Evolutionary conservation across 768 basidiomycete species (phyloP).

Genomic region (Suillus fuscotomentosus): DNA sequence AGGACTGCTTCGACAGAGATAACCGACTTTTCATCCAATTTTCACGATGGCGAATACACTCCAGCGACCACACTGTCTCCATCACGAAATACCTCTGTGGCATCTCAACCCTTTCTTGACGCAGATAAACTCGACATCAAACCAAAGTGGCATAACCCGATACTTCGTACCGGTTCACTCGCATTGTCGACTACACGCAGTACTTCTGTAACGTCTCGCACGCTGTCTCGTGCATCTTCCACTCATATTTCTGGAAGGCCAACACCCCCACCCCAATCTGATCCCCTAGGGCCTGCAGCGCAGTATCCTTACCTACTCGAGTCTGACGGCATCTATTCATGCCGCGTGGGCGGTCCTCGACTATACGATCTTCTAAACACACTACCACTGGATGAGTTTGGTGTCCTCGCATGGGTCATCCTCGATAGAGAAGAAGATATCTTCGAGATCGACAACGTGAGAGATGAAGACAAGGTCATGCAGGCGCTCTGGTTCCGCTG

Average conservation of each 20-base stretch:
- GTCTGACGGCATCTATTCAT: conserved; percentile 54
- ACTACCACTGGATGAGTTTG: conserved; percentile 59
- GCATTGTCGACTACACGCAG: background rate
- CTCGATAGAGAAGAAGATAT: conserved; percentile 75
- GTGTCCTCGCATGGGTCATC: conserved; percentile 67
- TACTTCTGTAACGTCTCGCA: conserved; percentile 8
- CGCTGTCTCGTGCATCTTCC: conserved; percentile 9
- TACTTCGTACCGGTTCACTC: background rate
- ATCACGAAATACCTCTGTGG: background rate
- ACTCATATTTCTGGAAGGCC: conserved; percentile 26
- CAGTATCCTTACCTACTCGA: conserved; percentile 48
- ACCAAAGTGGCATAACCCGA: background rate
- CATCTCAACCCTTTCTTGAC: background rate
- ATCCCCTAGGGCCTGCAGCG: conserved; percentile 52
- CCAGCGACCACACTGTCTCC: background rate
- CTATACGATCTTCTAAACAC: conserved; percentile 64
- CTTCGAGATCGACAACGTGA: conserved; percentile 66
- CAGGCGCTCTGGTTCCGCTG: conserved; percentile 76
- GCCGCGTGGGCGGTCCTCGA: conserved; percentile 62
- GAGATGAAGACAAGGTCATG: conserved; percentile 78
- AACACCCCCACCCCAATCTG: conserved; percentile 39
- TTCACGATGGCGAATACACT: background rate
- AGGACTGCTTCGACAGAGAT: background rate
- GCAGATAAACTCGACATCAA: background rate
- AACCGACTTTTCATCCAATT: background rate